These are phyloP conservation scores for Pneumocystis oryctolagi DNA, from an alignment of 1,139 yeast species.

Conservation along the genomic window DNA sequence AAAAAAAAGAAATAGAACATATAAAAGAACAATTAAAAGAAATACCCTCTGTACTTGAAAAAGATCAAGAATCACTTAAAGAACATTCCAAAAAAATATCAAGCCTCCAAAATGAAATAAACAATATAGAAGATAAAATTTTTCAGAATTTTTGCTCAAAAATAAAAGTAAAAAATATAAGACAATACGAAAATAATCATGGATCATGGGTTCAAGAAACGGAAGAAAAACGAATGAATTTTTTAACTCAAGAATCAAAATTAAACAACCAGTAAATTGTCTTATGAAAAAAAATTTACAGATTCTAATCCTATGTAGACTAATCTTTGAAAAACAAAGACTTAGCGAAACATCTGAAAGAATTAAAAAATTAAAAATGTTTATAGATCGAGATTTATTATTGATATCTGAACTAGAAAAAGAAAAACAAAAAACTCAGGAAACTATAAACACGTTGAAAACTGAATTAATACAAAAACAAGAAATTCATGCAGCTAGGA, in stretches of 20 bases:
- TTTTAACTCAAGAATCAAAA: constrained; percentile 44
- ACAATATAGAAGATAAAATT: constrained; percentile 22
- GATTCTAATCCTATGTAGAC: constrained; percentile 7
- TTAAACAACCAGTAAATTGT: constrained; percentile 35
- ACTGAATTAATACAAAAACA: constrained; percentile 36
- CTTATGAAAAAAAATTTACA: background rate
- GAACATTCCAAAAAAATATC: constrained; percentile 18
- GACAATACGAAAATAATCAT: constrained; percentile 53
- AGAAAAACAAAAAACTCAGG: constrained; percentile 27
- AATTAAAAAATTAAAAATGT: constrained; percentile 27
- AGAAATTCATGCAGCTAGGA: constrained; percentile 21
- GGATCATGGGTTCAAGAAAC: constrained; percentile 47
- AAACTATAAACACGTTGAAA: constrained; percentile 32
- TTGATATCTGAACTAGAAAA: constrained; percentile 24
- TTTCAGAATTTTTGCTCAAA: constrained; percentile 40
- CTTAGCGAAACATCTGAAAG: constrained; percentile 37
- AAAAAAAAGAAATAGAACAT: constrained; percentile 40
- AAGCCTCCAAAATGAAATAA: constrained; percentile 20
- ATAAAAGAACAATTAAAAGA: constrained; percentile 24
- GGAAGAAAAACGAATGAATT: constrained; percentile 50
- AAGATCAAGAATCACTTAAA: background rate
- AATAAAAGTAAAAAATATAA: constrained; percentile 38
- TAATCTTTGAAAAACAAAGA: constrained; percentile 50
- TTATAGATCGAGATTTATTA: constrained; percentile 26
- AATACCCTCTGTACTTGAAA: constrained; percentile 15